phyloP scores from a whole-genome alignment of 1,139 yeast species.

The Pneumocystis sp. region DNA sequence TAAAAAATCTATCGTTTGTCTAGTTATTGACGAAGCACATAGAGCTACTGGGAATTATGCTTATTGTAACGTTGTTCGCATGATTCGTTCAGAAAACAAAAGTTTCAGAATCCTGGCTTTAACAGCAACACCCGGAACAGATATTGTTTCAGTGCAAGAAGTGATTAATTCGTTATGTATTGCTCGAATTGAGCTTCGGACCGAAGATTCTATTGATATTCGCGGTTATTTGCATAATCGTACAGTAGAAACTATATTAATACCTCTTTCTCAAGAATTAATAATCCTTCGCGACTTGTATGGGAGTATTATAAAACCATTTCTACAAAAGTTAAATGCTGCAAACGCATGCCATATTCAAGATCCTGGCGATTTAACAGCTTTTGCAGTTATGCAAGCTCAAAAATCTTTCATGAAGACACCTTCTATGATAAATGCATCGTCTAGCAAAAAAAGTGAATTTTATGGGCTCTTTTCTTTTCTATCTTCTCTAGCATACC shows the following conservation, averaged over 20 bases:
- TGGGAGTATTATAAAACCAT: conserved; percentile 48
- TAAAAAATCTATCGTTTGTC: conserved; percentile 56
- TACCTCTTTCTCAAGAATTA: conserved; percentile 41
- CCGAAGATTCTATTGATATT: conserved; percentile 77
- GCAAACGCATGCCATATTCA: conserved; percentile 45
- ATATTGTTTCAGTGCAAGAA: conserved; percentile 75
- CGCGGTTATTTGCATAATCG: conserved; percentile 61
- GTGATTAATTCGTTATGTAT: conserved; percentile 59
- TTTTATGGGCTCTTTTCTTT: conserved; percentile 29
- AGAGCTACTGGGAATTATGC: conserved; percentile 83
- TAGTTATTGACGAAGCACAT: conserved; percentile 94
- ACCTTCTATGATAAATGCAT: conserved; percentile 17
- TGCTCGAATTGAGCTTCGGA: conserved; percentile 67
- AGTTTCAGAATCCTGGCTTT: conserved; percentile 67
- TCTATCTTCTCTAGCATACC: conserved; percentile 60
- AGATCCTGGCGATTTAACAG: conserved; percentile 54
- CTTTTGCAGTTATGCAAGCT: conserved; percentile 58
- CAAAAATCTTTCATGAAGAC: conserved; percentile 31
- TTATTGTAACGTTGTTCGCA: conserved; percentile 64
- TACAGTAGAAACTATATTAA: conserved; percentile 42
- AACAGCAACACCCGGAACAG: conserved; percentile 80
- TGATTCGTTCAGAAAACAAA: conserved; percentile 44
- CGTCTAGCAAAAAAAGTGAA: conserved; percentile 17
- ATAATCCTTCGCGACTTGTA: conserved; percentile 37
- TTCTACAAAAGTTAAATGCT: conserved; percentile 47